These are phyloP conservation scores for Cladobotryum protrusum DNA, from an alignment of 2,329 filamentous ascomycete species.

Conservation along the genomic window DNA sequence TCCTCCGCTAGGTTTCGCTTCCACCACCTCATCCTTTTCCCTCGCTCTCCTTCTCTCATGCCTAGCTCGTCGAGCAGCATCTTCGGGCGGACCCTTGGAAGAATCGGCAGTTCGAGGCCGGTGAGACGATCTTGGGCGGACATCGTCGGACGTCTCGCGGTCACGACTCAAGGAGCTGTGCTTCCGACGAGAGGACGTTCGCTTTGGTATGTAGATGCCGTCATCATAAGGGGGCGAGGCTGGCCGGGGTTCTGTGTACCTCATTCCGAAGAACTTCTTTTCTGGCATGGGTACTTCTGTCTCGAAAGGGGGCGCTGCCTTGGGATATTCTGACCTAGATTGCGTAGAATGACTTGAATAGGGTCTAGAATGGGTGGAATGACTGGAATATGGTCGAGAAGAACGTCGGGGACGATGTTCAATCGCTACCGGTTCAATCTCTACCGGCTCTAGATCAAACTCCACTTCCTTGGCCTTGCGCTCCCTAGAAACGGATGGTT, in stretches of 20 bases:
- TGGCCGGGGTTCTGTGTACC: background rate
- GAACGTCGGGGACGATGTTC: constrained; percentile 28
- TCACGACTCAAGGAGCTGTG: constrained; percentile 16
- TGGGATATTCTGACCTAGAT: constrained; percentile 4
- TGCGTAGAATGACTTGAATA: too few relatives aligned
- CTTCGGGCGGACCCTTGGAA: constrained; percentile 24
- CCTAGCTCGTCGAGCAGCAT: constrained; percentile 29
- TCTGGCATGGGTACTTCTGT: constrained; percentile 1
- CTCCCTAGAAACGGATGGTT: constrained; percentile 8
- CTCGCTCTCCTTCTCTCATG: constrained; percentile 27
- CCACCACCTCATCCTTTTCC: constrained; percentile 22
- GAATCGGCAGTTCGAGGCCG: constrained; percentile 13
- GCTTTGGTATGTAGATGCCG: constrained; percentile 22
- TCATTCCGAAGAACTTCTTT: background rate
- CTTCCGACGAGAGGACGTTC: constrained; percentile 23
- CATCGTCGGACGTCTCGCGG: constrained; percentile 24
- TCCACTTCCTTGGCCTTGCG: constrained; percentile 32
- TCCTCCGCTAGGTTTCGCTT: constrained; percentile 26
- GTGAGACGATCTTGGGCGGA: constrained; percentile 18
- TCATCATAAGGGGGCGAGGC: constrained; percentile 13
- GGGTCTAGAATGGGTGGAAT: too few relatives aligned
- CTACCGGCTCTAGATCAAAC: constrained; percentile 12
- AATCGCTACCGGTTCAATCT: constrained; percentile 17
- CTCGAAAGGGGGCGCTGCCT: constrained; percentile 19
- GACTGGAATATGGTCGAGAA: constrained; percentile 27